Evolutionary conservation across 306 rosid genomes (phyloP), one percentile per base, ranked within the genome.

Genomic region (Acacia confusa): DNA sequence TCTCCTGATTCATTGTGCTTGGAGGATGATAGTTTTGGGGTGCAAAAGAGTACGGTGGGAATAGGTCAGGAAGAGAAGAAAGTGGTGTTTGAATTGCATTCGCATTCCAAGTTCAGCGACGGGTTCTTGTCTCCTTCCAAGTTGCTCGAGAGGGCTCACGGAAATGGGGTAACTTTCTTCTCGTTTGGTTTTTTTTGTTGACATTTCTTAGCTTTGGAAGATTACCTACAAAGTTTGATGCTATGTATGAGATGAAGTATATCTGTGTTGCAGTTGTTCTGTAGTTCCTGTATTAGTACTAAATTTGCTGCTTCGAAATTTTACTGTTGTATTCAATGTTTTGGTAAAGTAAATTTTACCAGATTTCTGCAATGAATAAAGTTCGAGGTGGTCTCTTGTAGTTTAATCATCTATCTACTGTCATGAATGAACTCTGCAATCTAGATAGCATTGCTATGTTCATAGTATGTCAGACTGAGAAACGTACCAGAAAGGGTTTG

Each of bases 101-200:
- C 97, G 0, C 99, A 95, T 84, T 89, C 97, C 38, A 95, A 93
- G 81, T 95, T 36, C 86, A 95, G 99, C 84, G 99, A 95, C 85
- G 99, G 99, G 17, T 95, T 90, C 86, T 86, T 95, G 79, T 88
- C 99, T 28, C 99, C 99, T 88, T 79, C 97, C 7, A 93, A 93
- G 89, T 79, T 95, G 40, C 88, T 95, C 50, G 99, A 95, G 85
- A 90, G 87, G 83, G 99, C 99, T 84, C 92, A 93, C 52, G 88
- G 82, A 25, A 91, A 93, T 50, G 97, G 97, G 87, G 99, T 95
- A 61, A 87, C 95, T 82, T 84, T 85, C 22, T 25, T 58, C 0
- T 45, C 34, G 4, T 8, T 27, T 64, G 52, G 7, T 63, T 25
- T 60, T 19, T 3, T 27, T 60, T 27, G n/a, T 53, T 25, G 0